Percentiles rank a stretch among this genome's conserved stretches.
Conservation (phyloP, 78 protist species). For the Protostelium mycophagum region DNA sequence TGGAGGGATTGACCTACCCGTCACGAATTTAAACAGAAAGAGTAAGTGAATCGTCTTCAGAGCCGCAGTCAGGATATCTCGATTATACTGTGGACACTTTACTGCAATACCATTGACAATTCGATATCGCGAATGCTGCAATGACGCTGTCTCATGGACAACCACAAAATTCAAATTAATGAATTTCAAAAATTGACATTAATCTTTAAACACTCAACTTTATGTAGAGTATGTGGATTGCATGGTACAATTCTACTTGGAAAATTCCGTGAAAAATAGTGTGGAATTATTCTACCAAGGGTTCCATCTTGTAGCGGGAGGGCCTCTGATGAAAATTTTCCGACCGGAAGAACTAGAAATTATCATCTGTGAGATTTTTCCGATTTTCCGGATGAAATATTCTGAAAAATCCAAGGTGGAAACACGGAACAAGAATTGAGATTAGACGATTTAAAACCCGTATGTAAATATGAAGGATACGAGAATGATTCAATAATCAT, state of each 20-base stretch:
- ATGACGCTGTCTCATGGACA: too few relatives aligned
- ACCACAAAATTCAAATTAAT: too few relatives aligned
- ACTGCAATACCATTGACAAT: too few relatives aligned
- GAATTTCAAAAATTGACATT: too few relatives aligned
- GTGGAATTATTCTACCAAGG: slow-evolving; percentile 82
- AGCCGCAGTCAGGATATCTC: too few relatives aligned
- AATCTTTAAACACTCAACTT: slow-evolving; percentile 64
- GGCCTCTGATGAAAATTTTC: slow-evolving; percentile 41
- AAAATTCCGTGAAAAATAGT: slow-evolving; percentile 50
- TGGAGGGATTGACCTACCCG: slow-evolving; percentile 73
- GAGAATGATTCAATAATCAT: neutral
- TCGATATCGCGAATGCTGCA: too few relatives aligned
- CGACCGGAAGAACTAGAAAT: slow-evolving; percentile 91
- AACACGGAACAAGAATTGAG: slow-evolving; percentile 62
- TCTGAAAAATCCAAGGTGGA: neutral
- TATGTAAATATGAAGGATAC: slow-evolving; percentile 81
- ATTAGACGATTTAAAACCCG: slow-evolving; percentile 77
- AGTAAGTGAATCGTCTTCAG: slow-evolving; percentile 7
- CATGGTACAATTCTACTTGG: slow-evolving; percentile 8
- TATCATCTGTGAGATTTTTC: slow-evolving; percentile 86
- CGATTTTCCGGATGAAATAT: neutral
- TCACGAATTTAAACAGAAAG: slow-evolving; percentile 77
- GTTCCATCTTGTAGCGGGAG: slow-evolving; percentile 68
- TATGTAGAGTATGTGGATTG: slow-evolving; percentile 45
- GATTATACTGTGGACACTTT: too few relatives aligned